These are phyloP conservation scores for Stellera chamaejasme DNA, from an alignment of 345 rosid genomes.

Conservation along the genomic window DNA sequence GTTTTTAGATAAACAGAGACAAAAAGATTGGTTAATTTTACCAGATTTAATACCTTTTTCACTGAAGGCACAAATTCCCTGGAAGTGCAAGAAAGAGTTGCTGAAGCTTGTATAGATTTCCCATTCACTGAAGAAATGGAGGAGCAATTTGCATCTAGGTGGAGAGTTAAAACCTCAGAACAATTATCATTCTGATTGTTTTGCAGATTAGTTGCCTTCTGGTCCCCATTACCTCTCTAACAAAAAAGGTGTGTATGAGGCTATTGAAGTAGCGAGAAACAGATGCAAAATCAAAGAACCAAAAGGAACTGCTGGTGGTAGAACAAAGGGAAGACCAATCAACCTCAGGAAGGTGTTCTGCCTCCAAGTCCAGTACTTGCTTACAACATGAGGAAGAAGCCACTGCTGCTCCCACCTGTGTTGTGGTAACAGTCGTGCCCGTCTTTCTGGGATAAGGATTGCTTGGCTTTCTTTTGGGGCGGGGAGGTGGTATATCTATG, in stretches of 20 bases:
- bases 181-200: slow-evolving; percentile 57
- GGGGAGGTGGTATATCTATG: slow-evolving; percentile 93
- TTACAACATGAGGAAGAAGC: slow-evolving; percentile 39
- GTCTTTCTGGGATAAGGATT: slow-evolving; percentile 95
- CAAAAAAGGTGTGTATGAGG: slow-evolving; percentile 15
- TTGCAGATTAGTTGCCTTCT: slow-evolving; percentile 32
- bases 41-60: slow-evolving; percentile 36
- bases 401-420: slow-evolving; percentile 25
- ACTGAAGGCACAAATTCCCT: slow-evolving; percentile 45
- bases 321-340: slow-evolving; percentile 9
- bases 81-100: slow-evolving; percentile 32
- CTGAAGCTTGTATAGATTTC: slow-evolving; percentile 30
- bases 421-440: slow-evolving; percentile 24
- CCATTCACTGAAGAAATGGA: slow-evolving; percentile 47
- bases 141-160: slow-evolving; percentile 42
- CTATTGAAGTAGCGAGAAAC: slow-evolving; percentile 10
- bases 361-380: slow-evolving; percentile 54
- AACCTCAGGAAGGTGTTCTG: slow-evolving; percentile 56
- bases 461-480: slow-evolving; percentile 89
- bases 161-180: slow-evolving; percentile 49
- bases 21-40: slow-evolving; percentile 18
- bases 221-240: slow-evolving; percentile 44
- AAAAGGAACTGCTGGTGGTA: slow-evolving; percentile 4
- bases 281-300: slow-evolving; percentile 7
- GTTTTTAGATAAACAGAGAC: slow-evolving; percentile 22